These are phyloP conservation scores for Daldinia vernicosa DNA, from an alignment of 495 filamentous ascomycete genomes.

Conservation along the genomic window DNA sequence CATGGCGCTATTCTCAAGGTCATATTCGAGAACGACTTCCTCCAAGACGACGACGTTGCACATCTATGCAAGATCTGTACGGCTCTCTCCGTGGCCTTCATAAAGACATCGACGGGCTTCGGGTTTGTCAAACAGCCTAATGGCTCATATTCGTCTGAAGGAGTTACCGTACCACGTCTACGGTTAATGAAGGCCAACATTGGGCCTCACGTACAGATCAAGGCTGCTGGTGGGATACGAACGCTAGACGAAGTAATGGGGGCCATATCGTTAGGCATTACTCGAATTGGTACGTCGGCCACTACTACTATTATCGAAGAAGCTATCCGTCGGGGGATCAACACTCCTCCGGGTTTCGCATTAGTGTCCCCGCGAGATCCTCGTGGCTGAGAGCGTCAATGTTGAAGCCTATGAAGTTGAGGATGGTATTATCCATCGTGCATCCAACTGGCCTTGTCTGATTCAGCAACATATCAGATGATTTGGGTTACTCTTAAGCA, in stretches of 20 bases:
- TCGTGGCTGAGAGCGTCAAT: background rate
- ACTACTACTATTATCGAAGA: slow-evolving; percentile 64
- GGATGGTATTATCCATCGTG: background rate
- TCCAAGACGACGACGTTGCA: slow-evolving; percentile 56
- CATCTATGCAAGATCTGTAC: slow-evolving; percentile 63
- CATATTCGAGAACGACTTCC: slow-evolving; percentile 67
- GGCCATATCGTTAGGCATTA: slow-evolving; percentile 52
- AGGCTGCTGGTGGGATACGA: slow-evolving; percentile 64
- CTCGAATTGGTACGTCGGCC: slow-evolving; percentile 62
- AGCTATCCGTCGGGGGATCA: slow-evolving; percentile 60
- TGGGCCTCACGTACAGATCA: slow-evolving; percentile 59
- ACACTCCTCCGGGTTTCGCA: slow-evolving; percentile 48
- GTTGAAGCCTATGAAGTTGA: background rate
- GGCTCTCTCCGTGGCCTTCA: slow-evolving; percentile 57
- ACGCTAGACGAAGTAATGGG: slow-evolving; percentile 57
- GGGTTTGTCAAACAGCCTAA: slow-evolving; percentile 64
- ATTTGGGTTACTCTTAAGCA: no score
- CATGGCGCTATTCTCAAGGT: slow-evolving; percentile 62
- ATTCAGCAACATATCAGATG: no score
- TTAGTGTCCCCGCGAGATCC: slow-evolving; percentile 29
- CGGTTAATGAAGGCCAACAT: slow-evolving; percentile 62
- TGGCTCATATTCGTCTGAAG: slow-evolving; percentile 60
- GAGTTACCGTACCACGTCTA: slow-evolving; percentile 59
- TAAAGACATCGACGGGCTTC: slow-evolving; percentile 67
- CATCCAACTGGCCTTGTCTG: background rate